Percentiles rank a stretch among this genome's conserved stretches.
Conservation (phyloP, 2,329 filamentous ascomycete species). For the Epicoccum sorghinum region DNA sequence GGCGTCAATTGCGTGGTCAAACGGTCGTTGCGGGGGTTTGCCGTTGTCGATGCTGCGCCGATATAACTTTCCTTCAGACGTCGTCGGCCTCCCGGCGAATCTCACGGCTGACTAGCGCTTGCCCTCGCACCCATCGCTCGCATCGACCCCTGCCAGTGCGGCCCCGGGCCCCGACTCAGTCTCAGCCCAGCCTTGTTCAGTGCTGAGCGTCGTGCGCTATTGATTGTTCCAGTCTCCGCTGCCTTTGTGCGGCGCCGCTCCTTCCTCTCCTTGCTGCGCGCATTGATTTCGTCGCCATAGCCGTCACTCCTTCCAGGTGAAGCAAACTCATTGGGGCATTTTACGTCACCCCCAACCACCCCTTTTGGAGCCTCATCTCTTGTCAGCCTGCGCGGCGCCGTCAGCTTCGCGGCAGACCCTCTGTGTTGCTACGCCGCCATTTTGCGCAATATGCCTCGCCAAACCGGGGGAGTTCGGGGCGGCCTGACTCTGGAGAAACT, state of each 20-base stretch:
- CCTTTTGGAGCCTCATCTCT: conserved; percentile 19
- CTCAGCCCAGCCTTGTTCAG: conserved; percentile 25
- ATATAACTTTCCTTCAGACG: conserved; percentile 17
- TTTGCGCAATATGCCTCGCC: conserved; percentile 50
- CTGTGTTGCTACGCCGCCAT: neutral
- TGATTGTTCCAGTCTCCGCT: conserved; percentile 17
- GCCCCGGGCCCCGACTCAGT: conserved; percentile 3
- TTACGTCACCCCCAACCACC: conserved; percentile 43
- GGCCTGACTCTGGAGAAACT: conserved; percentile 85
- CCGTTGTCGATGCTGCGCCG: conserved; percentile 9
- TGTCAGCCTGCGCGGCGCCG: neutral
- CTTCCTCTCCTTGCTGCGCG: conserved; percentile 25
- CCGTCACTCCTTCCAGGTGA: conserved; percentile 21
- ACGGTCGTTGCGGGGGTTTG: conserved; percentile 15
- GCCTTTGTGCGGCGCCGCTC: conserved; percentile 38
- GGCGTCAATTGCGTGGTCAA: neutral
- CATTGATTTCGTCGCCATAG: conserved; percentile 12
- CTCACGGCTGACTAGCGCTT: conserved; percentile 10
- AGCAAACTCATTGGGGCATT: conserved; percentile 26
- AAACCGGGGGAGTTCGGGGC: conserved; percentile 65
- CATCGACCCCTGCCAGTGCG: conserved; percentile 1
- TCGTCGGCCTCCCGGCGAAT: conserved; percentile 23
- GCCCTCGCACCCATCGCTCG: conserved; percentile 20
- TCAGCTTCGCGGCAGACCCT: conserved; percentile 4
- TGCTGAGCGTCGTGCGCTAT: conserved; percentile 28